Conservation (phyloP, 306 rosid genomes). For the Citrullus colocynthis region DNA sequence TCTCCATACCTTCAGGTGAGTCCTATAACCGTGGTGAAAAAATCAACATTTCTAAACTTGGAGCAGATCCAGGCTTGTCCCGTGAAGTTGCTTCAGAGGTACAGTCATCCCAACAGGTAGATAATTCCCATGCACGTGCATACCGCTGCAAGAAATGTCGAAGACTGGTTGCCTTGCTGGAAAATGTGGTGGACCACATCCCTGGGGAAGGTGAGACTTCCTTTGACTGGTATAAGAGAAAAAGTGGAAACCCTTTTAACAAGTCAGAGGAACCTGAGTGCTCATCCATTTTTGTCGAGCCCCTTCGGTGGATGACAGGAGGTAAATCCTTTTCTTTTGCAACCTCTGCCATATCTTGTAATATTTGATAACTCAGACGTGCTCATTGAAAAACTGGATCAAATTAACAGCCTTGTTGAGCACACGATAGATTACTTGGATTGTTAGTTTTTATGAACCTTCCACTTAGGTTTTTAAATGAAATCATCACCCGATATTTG, state of each 20-base stretch:
- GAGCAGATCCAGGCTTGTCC: conserved; percentile 81
- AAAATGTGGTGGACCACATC: conserved; percentile 62
- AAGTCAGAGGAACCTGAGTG: conserved; percentile 64
- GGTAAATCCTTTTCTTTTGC: conserved; percentile 29
- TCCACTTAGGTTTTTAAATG: background rate
- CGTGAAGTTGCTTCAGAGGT: conserved; percentile 33
- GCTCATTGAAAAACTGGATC: background rate
- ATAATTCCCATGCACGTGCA: conserved; percentile 26
- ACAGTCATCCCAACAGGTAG: conserved; percentile 34
- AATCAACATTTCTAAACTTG: conserved; percentile 67
- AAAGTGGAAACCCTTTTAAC: conserved; percentile 51
- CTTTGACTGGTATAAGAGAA: conserved; percentile 57
- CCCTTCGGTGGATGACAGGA: conserved; percentile 88
- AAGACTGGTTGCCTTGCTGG: conserved; percentile 71
- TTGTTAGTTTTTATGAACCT: background rate
- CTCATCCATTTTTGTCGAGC: conserved; percentile 89
- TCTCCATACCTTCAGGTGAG: conserved; percentile 43
- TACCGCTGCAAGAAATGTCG: conserved; percentile 92
- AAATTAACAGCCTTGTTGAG: background rate
- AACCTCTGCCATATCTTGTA: background rate
- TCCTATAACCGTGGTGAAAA: conserved; percentile 52
- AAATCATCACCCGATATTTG: background rate
- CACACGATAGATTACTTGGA: background rate
- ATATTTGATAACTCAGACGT: background rate
- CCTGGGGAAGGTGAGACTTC: conserved; percentile 87